These are phyloP conservation scores for Boletus tomentosulus DNA, from an alignment of 768 basidiomycete genomes.

Conservation along the genomic window DNA sequence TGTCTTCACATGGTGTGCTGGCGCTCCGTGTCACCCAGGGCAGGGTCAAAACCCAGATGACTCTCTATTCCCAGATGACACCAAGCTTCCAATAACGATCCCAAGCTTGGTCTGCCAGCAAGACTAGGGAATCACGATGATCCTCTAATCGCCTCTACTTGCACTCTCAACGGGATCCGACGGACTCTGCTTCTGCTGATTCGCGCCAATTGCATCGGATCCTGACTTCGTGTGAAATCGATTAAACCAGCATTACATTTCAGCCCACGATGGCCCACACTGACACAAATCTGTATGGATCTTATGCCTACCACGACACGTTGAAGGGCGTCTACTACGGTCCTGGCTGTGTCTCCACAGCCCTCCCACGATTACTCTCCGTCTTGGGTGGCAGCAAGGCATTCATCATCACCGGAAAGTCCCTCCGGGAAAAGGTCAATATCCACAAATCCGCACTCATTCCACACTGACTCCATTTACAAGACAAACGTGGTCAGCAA, in stretches of 20 bases:
- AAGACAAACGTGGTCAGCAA: slow-evolving; percentile 25
- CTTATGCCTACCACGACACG: slow-evolving; percentile 64
- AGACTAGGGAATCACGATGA: too few relatives aligned
- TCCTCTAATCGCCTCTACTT: too few relatives aligned
- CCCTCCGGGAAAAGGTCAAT: slow-evolving; percentile 55
- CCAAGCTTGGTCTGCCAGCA: not conserved
- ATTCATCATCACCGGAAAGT: slow-evolving; percentile 68
- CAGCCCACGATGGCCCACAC: slow-evolving; percentile 10
- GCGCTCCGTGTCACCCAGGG: not conserved
- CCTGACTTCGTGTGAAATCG: not conserved
- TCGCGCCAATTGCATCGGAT: not conserved
- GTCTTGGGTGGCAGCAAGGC: slow-evolving; percentile 57
- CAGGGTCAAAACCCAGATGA: too few relatives aligned
- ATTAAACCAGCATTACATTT: too few relatives aligned
- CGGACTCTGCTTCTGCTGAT: slow-evolving; percentile 7
- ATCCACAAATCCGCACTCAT: not conserved
- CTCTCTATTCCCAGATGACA: too few relatives aligned
- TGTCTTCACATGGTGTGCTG: slow-evolving; percentile 12
- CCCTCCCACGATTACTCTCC: slow-evolving; percentile 59
- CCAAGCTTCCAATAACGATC: not conserved
- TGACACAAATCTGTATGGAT: slow-evolving; percentile 38
- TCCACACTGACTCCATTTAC: slow-evolving; percentile 8
- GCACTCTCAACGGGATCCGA: slow-evolving; percentile 14
- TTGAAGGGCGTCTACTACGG: slow-evolving; percentile 71
- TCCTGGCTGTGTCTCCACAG: slow-evolving; percentile 58